These are phyloP conservation scores for Cryphonectria radicalis DNA, from an alignment of 2,329 filamentous ascomycete species.

Conservation along the genomic window DNA sequence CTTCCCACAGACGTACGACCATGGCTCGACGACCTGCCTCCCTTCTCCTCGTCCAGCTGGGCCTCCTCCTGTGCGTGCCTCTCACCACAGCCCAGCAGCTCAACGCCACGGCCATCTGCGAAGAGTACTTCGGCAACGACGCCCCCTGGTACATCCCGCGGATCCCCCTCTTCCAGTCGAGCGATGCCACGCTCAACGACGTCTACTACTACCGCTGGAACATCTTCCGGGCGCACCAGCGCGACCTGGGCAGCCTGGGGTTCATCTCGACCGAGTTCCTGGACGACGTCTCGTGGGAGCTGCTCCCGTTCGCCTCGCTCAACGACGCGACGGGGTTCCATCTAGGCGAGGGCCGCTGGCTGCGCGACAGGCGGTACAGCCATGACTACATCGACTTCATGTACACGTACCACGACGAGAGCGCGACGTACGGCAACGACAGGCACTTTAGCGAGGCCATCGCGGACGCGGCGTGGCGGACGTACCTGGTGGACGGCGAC, in stretches of 20 bases:
- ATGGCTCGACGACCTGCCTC: background rate
- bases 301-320: slow-evolving; percentile 45
- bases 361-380: slow-evolving; percentile 47
- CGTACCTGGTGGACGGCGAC: slow-evolving; percentile 48
- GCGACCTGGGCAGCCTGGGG: slow-evolving; percentile 46
- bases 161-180: slow-evolving; percentile 46
- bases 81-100: slow-evolving; percentile 11
- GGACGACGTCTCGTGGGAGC: slow-evolving; percentile 48
- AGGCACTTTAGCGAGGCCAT: slow-evolving; percentile 50
- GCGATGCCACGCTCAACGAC: slow-evolving; percentile 42
- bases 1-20: background rate
- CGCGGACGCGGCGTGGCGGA: slow-evolving; percentile 44
- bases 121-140: slow-evolving; percentile 44
- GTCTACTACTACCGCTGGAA: slow-evolving; percentile 52
- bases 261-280: slow-evolving; percentile 51
- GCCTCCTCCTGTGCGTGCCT: background rate
- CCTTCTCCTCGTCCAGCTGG: slow-evolving; percentile 1
- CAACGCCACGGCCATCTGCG: slow-evolving; percentile 24
- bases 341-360: slow-evolving; percentile 49
- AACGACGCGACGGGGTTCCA: slow-evolving; percentile 51
- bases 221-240: slow-evolving; percentile 48
- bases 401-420: slow-evolving; percentile 39
- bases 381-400: slow-evolving; percentile 49
- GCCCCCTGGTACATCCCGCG: slow-evolving; percentile 44
- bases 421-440: slow-evolving; percentile 37